Percentiles rank a stretch among this genome's conserved stretches.
phyloP scores from a whole-genome alignment of 2,329 filamentous ascomycete species.

The Hypoxylon sp. region DNA sequence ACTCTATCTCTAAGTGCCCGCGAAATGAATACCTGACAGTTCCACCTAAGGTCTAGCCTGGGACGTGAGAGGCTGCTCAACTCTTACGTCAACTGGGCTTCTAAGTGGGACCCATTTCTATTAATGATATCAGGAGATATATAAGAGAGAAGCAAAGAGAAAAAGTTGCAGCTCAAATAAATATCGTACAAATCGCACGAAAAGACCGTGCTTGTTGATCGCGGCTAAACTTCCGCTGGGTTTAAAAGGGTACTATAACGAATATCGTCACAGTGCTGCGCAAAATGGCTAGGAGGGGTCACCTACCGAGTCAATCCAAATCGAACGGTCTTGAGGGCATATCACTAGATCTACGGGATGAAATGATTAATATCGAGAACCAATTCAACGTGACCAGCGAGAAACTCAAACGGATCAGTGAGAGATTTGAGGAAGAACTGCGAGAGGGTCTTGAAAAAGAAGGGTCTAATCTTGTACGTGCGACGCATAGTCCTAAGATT shows the following conservation, averaged over 20 bases:
- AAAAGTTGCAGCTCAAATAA: background rate
- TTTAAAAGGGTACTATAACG: background rate
- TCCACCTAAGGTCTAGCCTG: background rate
- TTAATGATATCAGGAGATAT: background rate
- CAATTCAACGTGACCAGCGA: conserved; percentile 82
- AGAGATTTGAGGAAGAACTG: conserved; percentile 90
- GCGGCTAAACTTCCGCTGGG: background rate
- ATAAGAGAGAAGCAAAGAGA: background rate
- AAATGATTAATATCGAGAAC: conserved; percentile 68
- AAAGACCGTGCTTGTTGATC: background rate
- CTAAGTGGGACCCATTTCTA: background rate
- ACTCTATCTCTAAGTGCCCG: too few species aligned
- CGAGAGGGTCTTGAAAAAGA: conserved; percentile 74
- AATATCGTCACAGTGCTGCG: background rate
- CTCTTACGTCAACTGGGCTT: conserved; percentile 3
- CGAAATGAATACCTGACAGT: background rate
- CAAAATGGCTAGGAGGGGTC: conserved; percentile 2
- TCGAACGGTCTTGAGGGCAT: background rate
- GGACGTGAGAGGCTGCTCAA: background rate
- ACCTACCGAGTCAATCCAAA: background rate
- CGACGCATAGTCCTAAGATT: conserved; percentile 35
- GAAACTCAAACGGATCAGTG: conserved; percentile 90
- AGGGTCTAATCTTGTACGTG: conserved; percentile 22
- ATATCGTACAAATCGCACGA: background rate
- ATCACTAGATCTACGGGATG: background rate